Conservation (phyloP, 768 basidiomycete genomes). For the Melanogaster broomeanus region DNA sequence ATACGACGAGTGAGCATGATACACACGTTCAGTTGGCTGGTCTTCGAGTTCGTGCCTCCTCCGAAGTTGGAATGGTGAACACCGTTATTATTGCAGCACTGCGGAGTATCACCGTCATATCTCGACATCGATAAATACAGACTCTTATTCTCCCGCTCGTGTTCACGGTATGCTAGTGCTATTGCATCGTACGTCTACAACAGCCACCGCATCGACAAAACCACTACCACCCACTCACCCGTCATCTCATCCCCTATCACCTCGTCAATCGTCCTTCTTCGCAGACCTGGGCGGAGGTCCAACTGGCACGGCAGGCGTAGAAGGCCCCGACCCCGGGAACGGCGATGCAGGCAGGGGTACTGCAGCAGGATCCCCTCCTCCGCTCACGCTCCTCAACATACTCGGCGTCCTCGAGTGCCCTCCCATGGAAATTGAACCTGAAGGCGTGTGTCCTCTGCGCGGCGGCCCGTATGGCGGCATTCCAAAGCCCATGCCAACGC, state of each 20-base stretch:
- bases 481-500: slow-evolving; percentile 31
- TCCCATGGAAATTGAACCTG: slow-evolving; percentile 19
- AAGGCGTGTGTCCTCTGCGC: slow-evolving; percentile 22
- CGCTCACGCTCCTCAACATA: slow-evolving; percentile 14
- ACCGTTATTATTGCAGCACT: too few relatives aligned
- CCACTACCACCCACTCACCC: too few relatives aligned
- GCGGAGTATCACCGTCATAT: too few relatives aligned
- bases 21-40: too few relatives aligned
- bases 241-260: neutral
- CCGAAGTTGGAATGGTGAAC: too few relatives aligned
- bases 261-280: slow-evolving; percentile 29
- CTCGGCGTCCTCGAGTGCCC: slow-evolving; percentile 1
- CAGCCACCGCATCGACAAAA: too few relatives aligned
- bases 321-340: slow-evolving; percentile 15
- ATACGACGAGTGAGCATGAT: too few relatives aligned
- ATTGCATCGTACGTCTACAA: too few relatives aligned
- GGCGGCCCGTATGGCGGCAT: slow-evolving; percentile 22
- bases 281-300: slow-evolving; percentile 17
- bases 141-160: too few relatives aligned
- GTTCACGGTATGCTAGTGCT: too few relatives aligned
- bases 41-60: too few relatives aligned
- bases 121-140: too few relatives aligned
- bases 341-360: slow-evolving; percentile 25
- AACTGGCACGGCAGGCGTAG: slow-evolving; percentile 14
- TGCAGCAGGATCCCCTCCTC: slow-evolving; percentile 9